Evolutionary conservation across 352 stramenopile genomes (phyloP).

Genomic region (Globisporangium canariense): DNA sequence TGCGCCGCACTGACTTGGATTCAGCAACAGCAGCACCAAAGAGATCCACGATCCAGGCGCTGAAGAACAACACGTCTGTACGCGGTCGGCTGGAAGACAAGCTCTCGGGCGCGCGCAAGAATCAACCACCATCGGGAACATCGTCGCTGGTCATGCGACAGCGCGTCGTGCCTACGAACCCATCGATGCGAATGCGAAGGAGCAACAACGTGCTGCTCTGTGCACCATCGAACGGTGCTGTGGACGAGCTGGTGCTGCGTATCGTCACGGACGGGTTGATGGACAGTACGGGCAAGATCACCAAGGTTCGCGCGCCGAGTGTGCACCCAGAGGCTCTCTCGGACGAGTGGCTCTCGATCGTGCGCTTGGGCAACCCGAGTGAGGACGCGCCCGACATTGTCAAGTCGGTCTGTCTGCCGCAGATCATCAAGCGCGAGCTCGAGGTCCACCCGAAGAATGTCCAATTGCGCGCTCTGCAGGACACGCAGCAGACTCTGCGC

Average conservation of each 20-base stretch:
- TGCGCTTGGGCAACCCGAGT: slow-evolving; percentile 74
- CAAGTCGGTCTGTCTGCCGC: slow-evolving; percentile 71
- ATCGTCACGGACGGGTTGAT: slow-evolving; percentile 83
- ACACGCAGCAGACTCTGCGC: slow-evolving; percentile 60
- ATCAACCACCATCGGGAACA: slow-evolving; percentile 20
- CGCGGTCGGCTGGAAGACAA: slow-evolving; percentile 72
- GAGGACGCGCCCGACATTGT: slow-evolving; percentile 72
- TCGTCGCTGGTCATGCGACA: slow-evolving; percentile 39
- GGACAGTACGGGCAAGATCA: slow-evolving; percentile 44
- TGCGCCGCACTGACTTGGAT: slow-evolving; percentile 40
- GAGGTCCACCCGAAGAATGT: slow-evolving; percentile 80
- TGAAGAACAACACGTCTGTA: slow-evolving; percentile 53
- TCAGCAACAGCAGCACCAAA: slow-evolving; percentile 20
- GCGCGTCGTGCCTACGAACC: slow-evolving; percentile 30
- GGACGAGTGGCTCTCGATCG: slow-evolving; percentile 64
- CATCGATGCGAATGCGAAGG: slow-evolving; percentile 23
- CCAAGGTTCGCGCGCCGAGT: slow-evolving; percentile 63
- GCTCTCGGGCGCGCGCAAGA: slow-evolving; percentile 23
- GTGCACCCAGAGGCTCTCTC: slow-evolving; percentile 49
- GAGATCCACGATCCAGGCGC: slow-evolving; percentile 54
- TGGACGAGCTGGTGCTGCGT: slow-evolving; percentile 87
- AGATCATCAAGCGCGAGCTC: slow-evolving; percentile 81
- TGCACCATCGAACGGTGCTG: slow-evolving; percentile 88
- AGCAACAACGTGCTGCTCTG: slow-evolving; percentile 80
- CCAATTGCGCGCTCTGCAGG: slow-evolving; percentile 53